These are phyloP conservation scores for Gossypium ekmanianum DNA, from an alignment of 345 rosid genomes.

Conservation along the genomic window DNA sequence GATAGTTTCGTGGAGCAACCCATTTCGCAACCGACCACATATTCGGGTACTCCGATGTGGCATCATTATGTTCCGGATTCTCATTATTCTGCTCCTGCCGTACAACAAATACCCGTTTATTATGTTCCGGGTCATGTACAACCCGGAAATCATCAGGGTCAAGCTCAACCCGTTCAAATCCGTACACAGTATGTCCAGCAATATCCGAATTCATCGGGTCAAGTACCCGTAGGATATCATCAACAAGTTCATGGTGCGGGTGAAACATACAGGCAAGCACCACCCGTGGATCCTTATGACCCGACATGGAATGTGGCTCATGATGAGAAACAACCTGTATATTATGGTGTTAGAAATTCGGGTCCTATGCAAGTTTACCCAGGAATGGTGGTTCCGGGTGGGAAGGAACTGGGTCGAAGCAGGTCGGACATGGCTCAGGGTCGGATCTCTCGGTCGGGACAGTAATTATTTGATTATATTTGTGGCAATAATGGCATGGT, in stretches of 20 bases:
- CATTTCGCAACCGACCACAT: conserved; percentile 32
- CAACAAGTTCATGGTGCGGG: conserved; percentile 47
- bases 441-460: conserved; percentile 32
- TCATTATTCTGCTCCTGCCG: conserved; percentile 46
- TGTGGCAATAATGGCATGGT: neutral
- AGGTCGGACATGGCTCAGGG: conserved; percentile 42
- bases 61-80: conserved; percentile 53
- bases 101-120: conserved; percentile 60
- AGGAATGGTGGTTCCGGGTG: conserved; percentile 54
- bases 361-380: conserved; percentile 51
- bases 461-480: neutral
- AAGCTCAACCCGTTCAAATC: conserved; percentile 31
- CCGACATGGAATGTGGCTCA: conserved; percentile 24
- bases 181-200: conserved; percentile 52
- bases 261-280: conserved; percentile 54
- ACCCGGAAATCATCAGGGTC: conserved; percentile 43
- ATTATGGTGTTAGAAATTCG: conserved; percentile 55
- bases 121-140: conserved; percentile 53
- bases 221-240: conserved; percentile 61
- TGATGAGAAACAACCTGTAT: conserved; percentile 54
- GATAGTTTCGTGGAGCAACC: conserved; percentile 34
- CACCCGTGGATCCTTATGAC: conserved; percentile 40
- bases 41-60: conserved; percentile 51
- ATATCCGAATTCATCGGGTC: conserved; percentile 42
- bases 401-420: conserved; percentile 44